These are phyloP conservation scores for Kluyveromyces marxianus DNA, from an alignment of 1,139 yeast genomes.

Conservation along the genomic window DNA sequence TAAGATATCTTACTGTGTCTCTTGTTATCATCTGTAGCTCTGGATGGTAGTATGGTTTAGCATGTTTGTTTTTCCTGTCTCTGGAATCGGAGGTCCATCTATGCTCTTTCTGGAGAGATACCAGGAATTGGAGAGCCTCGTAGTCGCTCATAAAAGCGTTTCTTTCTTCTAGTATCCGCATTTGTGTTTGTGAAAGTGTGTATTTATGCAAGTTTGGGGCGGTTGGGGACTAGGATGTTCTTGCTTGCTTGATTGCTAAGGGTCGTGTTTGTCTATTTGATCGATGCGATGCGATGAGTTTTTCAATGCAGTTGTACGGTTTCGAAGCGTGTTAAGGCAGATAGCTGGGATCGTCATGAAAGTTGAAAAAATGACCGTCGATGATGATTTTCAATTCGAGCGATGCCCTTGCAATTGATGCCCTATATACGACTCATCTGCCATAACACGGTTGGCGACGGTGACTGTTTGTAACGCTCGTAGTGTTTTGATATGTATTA, in stretches of 20 bases:
- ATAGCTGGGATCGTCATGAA: no score
- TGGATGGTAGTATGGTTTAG: constrained; percentile 30
- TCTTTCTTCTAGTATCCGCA: constrained; percentile 28
- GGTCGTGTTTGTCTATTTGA: no score
- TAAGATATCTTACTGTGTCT: constrained; percentile 41
- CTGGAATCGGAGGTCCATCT: constrained; percentile 26
- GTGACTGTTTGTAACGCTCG: background rate
- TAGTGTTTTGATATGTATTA: background rate
- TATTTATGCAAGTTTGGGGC: background rate
- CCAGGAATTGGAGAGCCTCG: constrained; percentile 28
- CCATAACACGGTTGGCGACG: no score
- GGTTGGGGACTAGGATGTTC: background rate
- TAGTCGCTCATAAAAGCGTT: constrained; percentile 31
- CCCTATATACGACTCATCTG: no score
- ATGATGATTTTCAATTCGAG: no score
- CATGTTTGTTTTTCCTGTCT: constrained; percentile 23
- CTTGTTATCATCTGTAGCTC: constrained; percentile 63
- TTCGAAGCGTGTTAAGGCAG: no score
- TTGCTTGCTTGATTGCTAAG: no score
- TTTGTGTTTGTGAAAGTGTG: constrained; percentile 12
- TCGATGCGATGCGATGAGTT: no score
- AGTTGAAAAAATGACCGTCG: no score
- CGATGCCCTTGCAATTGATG: no score
- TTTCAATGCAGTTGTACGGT: no score
- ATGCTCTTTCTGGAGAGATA: constrained; percentile 32